These are phyloP conservation scores for Pezicula carpinea DNA, from an alignment of 2,329 filamentous ascomycete species.

Conservation along the genomic window DNA sequence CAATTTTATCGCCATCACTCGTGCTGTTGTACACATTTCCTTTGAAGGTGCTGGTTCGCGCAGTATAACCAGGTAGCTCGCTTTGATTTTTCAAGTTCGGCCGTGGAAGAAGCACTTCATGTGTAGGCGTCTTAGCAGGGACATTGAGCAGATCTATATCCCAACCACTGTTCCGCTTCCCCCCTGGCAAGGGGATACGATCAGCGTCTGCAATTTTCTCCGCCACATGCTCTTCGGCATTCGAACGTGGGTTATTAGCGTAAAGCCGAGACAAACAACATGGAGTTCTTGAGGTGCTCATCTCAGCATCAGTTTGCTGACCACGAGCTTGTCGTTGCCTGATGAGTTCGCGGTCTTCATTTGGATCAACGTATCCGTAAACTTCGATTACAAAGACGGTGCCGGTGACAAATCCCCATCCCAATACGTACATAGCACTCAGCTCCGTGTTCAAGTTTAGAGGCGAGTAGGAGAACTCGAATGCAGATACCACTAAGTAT, in stretches of 20 bases:
- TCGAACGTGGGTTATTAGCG: slow-evolving; percentile 18
- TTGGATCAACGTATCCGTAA: slow-evolving; percentile 58
- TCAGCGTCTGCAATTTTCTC: slow-evolving; percentile 32
- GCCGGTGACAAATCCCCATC: slow-evolving; percentile 54
- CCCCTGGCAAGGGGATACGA: slow-evolving; percentile 25
- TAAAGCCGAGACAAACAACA: slow-evolving; percentile 57
- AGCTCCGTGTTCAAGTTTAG: slow-evolving; percentile 49
- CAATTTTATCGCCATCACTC: slow-evolving; percentile 20
- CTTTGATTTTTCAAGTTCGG: too few relatives aligned
- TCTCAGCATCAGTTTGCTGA: slow-evolving; percentile 49
- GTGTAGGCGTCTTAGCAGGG: slow-evolving; percentile 9
- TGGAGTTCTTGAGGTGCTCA: slow-evolving; percentile 57
- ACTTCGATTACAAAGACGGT: slow-evolving; percentile 50
- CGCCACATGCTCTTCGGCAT: slow-evolving; percentile 26
- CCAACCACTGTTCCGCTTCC: slow-evolving; percentile 23
- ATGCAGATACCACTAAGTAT: slow-evolving; percentile 56
- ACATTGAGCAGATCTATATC: slow-evolving; percentile 35
- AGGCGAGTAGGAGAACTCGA: slow-evolving; percentile 53
- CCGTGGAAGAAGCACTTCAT: slow-evolving; percentile 1
- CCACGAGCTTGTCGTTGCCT: slow-evolving; percentile 56
- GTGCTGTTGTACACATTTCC: neutral
- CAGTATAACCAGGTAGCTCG: too few relatives aligned
- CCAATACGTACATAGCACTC: slow-evolving; percentile 56
- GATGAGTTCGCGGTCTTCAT: slow-evolving; percentile 67
- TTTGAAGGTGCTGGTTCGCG: neutral